These are phyloP conservation scores for Volvox africanus DNA, from an alignment of 139 green algal species.

Conservation along the genomic window DNA sequence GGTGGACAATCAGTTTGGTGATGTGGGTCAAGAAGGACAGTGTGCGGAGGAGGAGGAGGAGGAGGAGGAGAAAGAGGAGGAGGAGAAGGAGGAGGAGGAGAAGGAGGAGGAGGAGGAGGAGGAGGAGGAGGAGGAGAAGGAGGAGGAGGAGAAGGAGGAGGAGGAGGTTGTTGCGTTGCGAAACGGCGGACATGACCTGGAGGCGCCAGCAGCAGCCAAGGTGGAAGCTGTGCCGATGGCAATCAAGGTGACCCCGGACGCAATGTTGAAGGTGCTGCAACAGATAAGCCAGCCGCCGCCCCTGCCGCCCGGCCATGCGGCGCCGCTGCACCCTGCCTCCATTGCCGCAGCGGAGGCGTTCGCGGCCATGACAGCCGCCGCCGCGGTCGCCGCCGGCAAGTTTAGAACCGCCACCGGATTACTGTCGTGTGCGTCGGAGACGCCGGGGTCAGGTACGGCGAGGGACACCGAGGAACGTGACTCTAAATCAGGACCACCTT, in stretches of 20 bases:
- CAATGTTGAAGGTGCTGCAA: not conserved
- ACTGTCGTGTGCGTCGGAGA: not conserved
- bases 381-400: not conserved
- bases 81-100: too few species aligned
- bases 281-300: not conserved
- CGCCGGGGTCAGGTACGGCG: not conserved
- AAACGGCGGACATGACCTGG: not conserved
- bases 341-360: not conserved
- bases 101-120: too few species aligned
- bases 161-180: too few species aligned
- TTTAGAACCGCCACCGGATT: not conserved
- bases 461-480: too few species aligned
- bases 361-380: not conserved
- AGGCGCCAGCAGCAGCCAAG: not conserved
- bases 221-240: not conserved
- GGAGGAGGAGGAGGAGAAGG: too few species aligned
- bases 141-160: too few species aligned
- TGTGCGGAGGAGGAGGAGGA: too few species aligned
- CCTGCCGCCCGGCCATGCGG: conserved; percentile 9
- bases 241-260: not conserved
- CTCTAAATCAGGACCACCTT: too few species aligned
- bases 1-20: too few species aligned
- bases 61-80: too few species aligned
- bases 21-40: too few species aligned
- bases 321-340: not conserved